These are phyloP conservation scores for Ustilago shanxiensis DNA, from an alignment of 1,284 basidiomycete genomes.

Conservation along the genomic window DNA sequence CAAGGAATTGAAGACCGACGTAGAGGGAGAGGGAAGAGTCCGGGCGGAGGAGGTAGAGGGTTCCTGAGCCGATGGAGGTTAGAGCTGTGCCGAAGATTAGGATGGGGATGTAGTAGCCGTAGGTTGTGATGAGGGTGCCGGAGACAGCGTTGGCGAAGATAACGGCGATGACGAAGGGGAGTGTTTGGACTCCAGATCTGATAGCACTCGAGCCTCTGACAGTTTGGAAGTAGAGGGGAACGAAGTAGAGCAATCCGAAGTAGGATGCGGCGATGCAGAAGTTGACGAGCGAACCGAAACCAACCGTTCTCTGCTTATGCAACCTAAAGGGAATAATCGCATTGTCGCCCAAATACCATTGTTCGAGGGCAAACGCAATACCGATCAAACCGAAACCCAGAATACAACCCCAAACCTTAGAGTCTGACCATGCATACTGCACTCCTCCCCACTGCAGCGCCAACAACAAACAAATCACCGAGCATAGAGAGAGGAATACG, in stretches of 20 bases:
- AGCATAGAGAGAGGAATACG: constrained; percentile 56
- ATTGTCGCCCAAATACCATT: constrained; percentile 59
- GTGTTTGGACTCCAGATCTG: constrained; percentile 62
- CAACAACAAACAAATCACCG: constrained; percentile 66
- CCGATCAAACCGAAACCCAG: constrained; percentile 56
- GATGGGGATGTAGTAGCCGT: constrained; percentile 56
- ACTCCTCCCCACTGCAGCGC: constrained; percentile 62
- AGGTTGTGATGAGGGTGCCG: constrained; percentile 53
- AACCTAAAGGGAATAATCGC: constrained; percentile 67
- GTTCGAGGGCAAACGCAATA: constrained; percentile 51
- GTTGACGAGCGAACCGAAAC: constrained; percentile 54
- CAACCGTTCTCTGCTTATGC: constrained; percentile 54
- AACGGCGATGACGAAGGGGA: constrained; percentile 62
- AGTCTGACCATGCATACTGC: constrained; percentile 58
- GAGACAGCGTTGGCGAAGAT: constrained; percentile 57
- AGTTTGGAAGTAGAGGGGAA: constrained; percentile 60
- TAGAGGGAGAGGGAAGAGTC: constrained; percentile 34
- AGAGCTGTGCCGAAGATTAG: constrained; percentile 43
- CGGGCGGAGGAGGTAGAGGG: constrained; percentile 39
- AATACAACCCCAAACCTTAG: constrained; percentile 62
- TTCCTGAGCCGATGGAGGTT: constrained; percentile 35
- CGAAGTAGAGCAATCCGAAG: constrained; percentile 45
- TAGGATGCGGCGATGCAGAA: constrained; percentile 51
- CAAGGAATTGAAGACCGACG: constrained; percentile 51
- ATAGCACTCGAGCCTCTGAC: constrained; percentile 56